Conservation (phyloP, 306 rosid genomes). For the Delonix regia region DNA sequence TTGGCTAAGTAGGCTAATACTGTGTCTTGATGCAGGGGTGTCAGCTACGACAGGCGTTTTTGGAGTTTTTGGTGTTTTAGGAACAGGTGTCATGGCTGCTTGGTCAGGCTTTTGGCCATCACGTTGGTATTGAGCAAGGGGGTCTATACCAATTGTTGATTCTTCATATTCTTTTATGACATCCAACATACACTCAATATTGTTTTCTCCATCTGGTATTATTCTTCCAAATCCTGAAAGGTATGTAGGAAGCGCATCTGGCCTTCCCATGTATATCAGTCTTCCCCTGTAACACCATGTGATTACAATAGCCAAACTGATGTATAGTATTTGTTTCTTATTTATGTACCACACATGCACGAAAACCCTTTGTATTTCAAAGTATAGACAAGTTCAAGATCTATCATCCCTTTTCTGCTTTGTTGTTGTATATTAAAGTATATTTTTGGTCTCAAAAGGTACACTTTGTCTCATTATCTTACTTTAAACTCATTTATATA, state of each 20-base stretch:
- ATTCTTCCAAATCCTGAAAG: slow-evolving; percentile 84
- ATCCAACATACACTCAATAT: slow-evolving; percentile 81
- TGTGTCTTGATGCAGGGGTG: slow-evolving; percentile 56
- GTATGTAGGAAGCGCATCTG: slow-evolving; percentile 56
- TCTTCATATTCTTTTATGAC: slow-evolving; percentile 85
- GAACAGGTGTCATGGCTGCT: slow-evolving; percentile 57
- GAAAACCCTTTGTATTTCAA: no score
- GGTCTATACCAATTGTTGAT: slow-evolving; percentile 79
- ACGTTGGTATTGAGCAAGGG: slow-evolving; percentile 64
- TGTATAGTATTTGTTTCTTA: no score
- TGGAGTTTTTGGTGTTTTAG: slow-evolving; percentile 53
- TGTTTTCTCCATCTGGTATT: slow-evolving; percentile 78
- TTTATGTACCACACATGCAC: no score
- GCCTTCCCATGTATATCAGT: slow-evolving; percentile 76
- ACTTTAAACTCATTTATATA: no score
- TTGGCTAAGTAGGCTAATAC: slow-evolving; percentile 56
- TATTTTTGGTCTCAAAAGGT: no score
- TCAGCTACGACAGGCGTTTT: slow-evolving; percentile 47
- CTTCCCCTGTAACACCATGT: slow-evolving; percentile 64
- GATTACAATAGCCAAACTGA: slow-evolving; percentile 1
- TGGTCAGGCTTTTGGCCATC: slow-evolving; percentile 73
- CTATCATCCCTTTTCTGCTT: no score
- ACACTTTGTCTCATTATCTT: no score
- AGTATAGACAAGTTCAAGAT: no score
- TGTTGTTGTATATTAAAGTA: no score